These are phyloP conservation scores for Diaporthe velutina DNA, from an alignment of 2,329 filamentous ascomycete species.

Conservation along the genomic window DNA sequence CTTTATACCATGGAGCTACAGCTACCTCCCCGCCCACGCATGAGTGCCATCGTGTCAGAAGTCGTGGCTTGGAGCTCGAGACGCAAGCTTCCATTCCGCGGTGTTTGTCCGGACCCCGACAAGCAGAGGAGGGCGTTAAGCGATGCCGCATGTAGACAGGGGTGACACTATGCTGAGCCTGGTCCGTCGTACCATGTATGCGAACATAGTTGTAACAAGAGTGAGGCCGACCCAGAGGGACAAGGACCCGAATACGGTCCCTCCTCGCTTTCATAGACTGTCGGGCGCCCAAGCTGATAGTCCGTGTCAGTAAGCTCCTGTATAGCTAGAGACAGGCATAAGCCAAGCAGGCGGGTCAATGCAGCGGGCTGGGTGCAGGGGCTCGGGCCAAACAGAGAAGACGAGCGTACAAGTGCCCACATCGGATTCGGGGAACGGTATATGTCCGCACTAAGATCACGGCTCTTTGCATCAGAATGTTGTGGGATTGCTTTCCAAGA, in stretches of 20 bases:
- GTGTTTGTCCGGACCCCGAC: slow-evolving; percentile 13
- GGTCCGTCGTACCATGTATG: neutral
- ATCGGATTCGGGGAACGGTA: slow-evolving; percentile 23
- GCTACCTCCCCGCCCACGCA: slow-evolving; percentile 13
- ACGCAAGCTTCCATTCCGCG: slow-evolving; percentile 10
- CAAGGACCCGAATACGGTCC: slow-evolving; percentile 2
- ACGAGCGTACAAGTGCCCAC: slow-evolving; percentile 5
- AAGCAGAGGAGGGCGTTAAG: slow-evolving; percentile 18
- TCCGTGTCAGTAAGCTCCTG: slow-evolving; percentile 19
- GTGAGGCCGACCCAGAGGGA: neutral
- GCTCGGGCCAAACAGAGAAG: neutral
- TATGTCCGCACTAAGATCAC: slow-evolving; percentile 6
- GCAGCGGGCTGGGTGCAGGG: slow-evolving; percentile 1
- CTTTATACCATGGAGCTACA: slow-evolving; percentile 11
- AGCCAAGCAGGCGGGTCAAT: slow-evolving; percentile 24
- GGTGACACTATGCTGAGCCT: slow-evolving; percentile 4
- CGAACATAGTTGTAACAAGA: neutral
- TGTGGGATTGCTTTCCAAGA: slow-evolving; percentile 5
- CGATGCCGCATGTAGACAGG: slow-evolving; percentile 24
- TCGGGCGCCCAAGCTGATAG: neutral
- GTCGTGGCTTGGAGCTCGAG: slow-evolving; percentile 15
- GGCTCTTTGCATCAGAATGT: slow-evolving; percentile 10
- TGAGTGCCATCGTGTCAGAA: slow-evolving; percentile 18
- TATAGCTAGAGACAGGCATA: slow-evolving; percentile 25
- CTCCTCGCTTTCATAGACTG: slow-evolving; percentile 9